These are phyloP conservation scores for Coemansia sp. DNA, from an alignment of 192 early-diverging fungal species.

Conservation along the genomic window DNA sequence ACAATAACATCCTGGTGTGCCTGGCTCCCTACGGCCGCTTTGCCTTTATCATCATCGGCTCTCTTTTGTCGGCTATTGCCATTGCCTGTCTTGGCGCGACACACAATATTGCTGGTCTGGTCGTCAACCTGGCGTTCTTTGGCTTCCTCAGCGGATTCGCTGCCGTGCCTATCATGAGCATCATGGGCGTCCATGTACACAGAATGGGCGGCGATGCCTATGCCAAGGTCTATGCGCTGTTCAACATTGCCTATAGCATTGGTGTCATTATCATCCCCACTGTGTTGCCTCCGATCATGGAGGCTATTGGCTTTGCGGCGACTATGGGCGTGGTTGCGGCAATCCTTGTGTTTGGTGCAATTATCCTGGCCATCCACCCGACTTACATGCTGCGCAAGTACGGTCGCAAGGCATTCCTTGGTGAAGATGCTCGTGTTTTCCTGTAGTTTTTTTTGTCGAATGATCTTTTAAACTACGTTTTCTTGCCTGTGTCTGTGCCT, in stretches of 20 bases:
- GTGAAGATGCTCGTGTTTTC: constrained; percentile 23
- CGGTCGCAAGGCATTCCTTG: constrained; percentile 29
- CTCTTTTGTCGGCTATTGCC: constrained; percentile 40
- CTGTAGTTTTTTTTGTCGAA: constrained; percentile 2
- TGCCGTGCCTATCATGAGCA: constrained; percentile 61
- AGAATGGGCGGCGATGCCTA: constrained; percentile 59
- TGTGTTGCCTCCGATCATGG: constrained; percentile 56
- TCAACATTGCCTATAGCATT: constrained; percentile 72
- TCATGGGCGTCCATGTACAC: constrained; percentile 64
- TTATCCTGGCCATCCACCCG: constrained; percentile 29
- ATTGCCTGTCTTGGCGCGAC: constrained; percentile 41
- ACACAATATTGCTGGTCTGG: constrained; percentile 33
- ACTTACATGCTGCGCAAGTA: constrained; percentile 25
- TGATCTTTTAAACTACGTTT: not conserved
- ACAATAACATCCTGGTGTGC: constrained; percentile 20
- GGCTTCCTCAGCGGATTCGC: constrained; percentile 27
- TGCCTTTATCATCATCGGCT: constrained; percentile 32
- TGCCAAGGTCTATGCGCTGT: constrained; percentile 65
- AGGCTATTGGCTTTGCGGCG: constrained; percentile 53
- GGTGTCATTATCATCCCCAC: constrained; percentile 74
- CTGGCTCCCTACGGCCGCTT: constrained; percentile 42
- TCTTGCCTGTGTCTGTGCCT: not conserved
- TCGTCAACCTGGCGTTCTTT: constrained; percentile 30
- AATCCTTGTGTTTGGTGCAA: constrained; percentile 39
- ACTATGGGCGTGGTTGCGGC: constrained; percentile 49